phyloP scores from a whole-genome alignment of 2,329 filamentous ascomycete genomes.

The Salinomyces thailandicus region DNA sequence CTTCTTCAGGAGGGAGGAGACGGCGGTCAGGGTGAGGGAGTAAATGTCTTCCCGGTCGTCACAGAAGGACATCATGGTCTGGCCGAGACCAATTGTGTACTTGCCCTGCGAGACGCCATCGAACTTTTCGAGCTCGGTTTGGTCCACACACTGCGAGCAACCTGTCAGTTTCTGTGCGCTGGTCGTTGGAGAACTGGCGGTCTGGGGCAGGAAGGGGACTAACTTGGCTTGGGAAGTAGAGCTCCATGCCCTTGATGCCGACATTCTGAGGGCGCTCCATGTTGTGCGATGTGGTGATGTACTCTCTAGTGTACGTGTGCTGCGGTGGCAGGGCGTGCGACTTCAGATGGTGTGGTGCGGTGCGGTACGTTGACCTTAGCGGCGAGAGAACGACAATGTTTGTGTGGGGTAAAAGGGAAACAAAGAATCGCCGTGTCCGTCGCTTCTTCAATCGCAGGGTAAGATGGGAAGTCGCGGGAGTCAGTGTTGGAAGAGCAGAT shows the following conservation, averaged over 20 bases:
- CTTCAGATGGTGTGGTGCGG: constrained; percentile 2
- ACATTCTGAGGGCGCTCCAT: constrained; percentile 42
- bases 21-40: constrained; percentile 42
- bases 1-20: constrained; percentile 43
- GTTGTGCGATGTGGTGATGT: constrained; percentile 2
- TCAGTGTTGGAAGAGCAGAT: no score
- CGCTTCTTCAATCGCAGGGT: no score
- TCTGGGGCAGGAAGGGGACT: constrained; percentile 13
- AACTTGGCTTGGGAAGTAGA: constrained; percentile 45
- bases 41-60: constrained; percentile 47
- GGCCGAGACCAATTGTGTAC: constrained; percentile 45
- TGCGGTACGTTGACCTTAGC: no score
- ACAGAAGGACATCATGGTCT: constrained; percentile 47
- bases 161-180: neutral
- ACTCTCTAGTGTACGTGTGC: neutral
- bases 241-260: constrained; percentile 45
- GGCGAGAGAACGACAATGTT: constrained; percentile 4
- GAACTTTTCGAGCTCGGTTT: constrained; percentile 45
- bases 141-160: constrained; percentile 40
- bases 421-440: no score
- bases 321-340: constrained; percentile 2
- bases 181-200: neutral
- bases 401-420: constrained; percentile 3
- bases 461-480: no score
- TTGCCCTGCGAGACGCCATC: constrained; percentile 43